phyloP scores from a whole-genome alignment of 2,329 filamentous ascomycete genomes.

The Phyllosticta citrichinensis region DNA sequence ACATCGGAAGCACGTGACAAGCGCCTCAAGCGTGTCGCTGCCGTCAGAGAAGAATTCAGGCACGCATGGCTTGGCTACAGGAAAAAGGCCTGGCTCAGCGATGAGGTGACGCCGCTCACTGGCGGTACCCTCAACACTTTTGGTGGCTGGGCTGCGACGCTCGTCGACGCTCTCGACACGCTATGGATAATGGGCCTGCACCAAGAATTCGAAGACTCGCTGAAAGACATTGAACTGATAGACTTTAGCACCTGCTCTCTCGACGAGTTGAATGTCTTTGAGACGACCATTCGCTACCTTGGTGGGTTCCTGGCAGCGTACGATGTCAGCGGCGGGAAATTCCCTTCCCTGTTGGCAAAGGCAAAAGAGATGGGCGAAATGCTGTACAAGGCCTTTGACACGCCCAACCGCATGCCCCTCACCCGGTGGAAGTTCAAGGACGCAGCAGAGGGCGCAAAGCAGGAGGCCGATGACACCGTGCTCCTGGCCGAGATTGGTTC shows the following conservation, averaged over 20 bases:
- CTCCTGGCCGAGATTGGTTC: slow-evolving; percentile 39
- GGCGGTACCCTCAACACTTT: slow-evolving; percentile 47
- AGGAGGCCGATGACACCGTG: slow-evolving; percentile 29
- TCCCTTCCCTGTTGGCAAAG: slow-evolving; percentile 24
- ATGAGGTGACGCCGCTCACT: slow-evolving; percentile 51
- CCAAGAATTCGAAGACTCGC: slow-evolving; percentile 38
- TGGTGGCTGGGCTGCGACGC: slow-evolving; percentile 57
- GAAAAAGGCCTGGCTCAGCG: slow-evolving; percentile 52
- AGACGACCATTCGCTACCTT: slow-evolving; percentile 38
- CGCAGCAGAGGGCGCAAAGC: slow-evolving; percentile 20
- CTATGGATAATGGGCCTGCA: slow-evolving; percentile 41
- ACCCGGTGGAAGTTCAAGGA: slow-evolving; percentile 30
- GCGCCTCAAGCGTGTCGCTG: slow-evolving; percentile 18
- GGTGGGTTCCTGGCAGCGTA: slow-evolving; percentile 29
- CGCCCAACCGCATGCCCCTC: slow-evolving; percentile 33
- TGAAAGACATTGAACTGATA: slow-evolving; percentile 34
- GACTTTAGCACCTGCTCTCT: slow-evolving; percentile 33
- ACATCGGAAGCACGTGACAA: slow-evolving; percentile 14
- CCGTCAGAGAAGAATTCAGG: slow-evolving; percentile 23
- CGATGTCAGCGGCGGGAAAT: slow-evolving; percentile 24
- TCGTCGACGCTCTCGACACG: slow-evolving; percentile 48
- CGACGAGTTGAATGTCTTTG: slow-evolving; percentile 39
- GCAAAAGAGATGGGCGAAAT: slow-evolving; percentile 30
- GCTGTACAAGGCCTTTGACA: slow-evolving; percentile 40
- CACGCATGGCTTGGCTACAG: slow-evolving; percentile 49